Evolutionary conservation across 352 stramenopile species (phyloP), one percentile per base, ranked within the genome.

Genomic region (Phytopythium delawarense): DNA sequence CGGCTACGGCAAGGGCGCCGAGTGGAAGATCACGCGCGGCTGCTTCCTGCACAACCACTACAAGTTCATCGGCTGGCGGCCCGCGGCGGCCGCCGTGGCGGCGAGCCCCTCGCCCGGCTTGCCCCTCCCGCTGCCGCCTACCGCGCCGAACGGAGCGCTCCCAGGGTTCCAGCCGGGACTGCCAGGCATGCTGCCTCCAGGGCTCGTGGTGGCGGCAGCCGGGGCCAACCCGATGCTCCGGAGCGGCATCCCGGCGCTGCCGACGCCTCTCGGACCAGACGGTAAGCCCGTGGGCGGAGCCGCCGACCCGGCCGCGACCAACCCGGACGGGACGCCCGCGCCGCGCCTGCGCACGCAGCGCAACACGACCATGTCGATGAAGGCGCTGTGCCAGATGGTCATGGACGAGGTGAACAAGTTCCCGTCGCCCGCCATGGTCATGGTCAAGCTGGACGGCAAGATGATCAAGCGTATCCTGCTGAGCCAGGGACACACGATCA

Each of bases 31-130:
- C 66, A 92, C 84, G 44, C 72, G 79, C 20, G 84, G 78, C 21
- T 89, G 79, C 59, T 88, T 89, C 44, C 35, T 91, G 60, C 84
- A 92, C 59, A 92, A 92, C 71, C 84, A 92, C 71, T 89, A 89
- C 76, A 92, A 92, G 70, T 92, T 91, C 58, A 89, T 92, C 23
- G 83, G 83, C 53, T 84, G 76, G 67, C 71, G 79, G 2, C 59
- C 72, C 15, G 61, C 62, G 23, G 60, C 65, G 7, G 35, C 64
- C 25, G 60, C n/a, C 2, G 45, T 40, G 4, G 32, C 32, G 5
- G 30, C 44, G 21, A 18, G 28, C 28, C 49, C 23, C 7, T 2
- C 49, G 15, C n/a, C n/a, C 42, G n/a, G 35, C 15, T n/a, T 61
- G 32, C 53, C 46, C 25, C 63, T 62, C 54, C 30, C n/a, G 15